Conservation (phyloP, 768 basidiomycete species). For the Suillus hirtellus region DNA sequence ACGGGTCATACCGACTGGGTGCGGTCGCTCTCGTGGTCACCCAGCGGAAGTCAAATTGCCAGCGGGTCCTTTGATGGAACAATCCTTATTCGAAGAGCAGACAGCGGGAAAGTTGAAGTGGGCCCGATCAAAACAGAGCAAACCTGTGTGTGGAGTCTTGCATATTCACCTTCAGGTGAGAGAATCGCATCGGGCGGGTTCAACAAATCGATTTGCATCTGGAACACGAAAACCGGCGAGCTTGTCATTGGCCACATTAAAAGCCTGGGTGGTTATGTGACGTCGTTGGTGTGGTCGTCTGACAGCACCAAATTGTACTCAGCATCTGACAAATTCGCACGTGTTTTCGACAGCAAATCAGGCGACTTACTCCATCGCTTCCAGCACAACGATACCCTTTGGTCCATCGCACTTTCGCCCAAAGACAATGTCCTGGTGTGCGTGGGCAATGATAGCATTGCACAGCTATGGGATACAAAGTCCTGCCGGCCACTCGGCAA, state of each 20-base stretch:
- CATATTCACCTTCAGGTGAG: background rate
- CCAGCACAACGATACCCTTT: no score
- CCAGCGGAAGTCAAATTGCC: no score
- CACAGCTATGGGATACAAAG: background rate
- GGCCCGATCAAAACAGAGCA: no score
- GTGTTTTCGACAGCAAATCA: background rate
- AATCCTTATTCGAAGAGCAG: no score
- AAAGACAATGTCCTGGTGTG: background rate
- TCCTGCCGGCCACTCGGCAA: background rate
- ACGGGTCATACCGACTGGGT: no score
- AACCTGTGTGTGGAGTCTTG: accelerated
- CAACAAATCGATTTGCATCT: background rate
- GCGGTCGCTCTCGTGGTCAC: no score
- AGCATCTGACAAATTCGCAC: background rate
- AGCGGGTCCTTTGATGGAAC: no score
- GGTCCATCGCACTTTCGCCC: background rate
- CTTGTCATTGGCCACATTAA: background rate
- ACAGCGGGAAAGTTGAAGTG: no score
- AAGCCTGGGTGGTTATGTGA: background rate
- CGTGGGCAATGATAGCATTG: background rate
- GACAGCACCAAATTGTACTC: background rate
- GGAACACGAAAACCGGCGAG: background rate
- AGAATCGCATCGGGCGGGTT: background rate
- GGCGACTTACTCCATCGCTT: background rate
- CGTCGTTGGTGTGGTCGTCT: background rate